A percentile compares a stretch with the other conserved stretches of the same genome.
Conservation (phyloP, 108 stramenopile genomes). For the Aurantiochytrium sp. region DNA sequence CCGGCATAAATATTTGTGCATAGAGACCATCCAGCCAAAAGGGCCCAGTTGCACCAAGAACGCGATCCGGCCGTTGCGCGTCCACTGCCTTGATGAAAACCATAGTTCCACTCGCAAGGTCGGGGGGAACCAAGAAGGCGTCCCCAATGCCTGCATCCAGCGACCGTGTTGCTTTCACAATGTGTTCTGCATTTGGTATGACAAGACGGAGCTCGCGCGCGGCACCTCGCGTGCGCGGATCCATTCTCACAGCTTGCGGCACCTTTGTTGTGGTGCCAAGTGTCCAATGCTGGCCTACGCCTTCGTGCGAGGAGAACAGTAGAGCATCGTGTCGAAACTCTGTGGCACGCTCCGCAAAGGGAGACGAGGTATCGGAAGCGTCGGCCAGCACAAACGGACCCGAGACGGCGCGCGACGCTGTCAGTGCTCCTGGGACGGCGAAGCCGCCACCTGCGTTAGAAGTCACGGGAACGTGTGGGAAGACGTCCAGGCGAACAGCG, state of each 20-base stretch:
- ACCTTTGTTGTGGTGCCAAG: neutral
- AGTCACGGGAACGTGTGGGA: neutral
- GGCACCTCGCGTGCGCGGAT: neutral
- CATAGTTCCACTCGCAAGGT: neutral
- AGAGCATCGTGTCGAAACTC: neutral
- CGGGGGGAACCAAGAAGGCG: neutral
- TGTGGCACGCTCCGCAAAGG: neutral
- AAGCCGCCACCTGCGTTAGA: too few species aligned
- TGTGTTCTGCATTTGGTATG: neutral
- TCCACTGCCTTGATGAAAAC: neutral
- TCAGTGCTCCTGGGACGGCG: neutral
- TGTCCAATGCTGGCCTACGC: neutral
- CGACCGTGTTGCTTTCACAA: neutral
- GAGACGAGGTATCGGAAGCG: neutral
- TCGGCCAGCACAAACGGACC: neutral
- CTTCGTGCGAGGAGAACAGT: neutral
- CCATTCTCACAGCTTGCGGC: neutral
- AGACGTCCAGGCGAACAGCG: neutral
- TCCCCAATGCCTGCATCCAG: neutral
- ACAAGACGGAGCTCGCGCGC: neutral
- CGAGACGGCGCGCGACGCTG: neutral
- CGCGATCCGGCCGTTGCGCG: neutral
- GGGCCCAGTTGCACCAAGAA: neutral
- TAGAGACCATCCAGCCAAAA: neutral
- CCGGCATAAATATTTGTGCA: neutral